Percentiles rank a stretch among this genome's conserved stretches.
phyloP scores from a whole-genome alignment of 2,329 filamentous ascomycete species.

The Mariannaea sp. region DNA sequence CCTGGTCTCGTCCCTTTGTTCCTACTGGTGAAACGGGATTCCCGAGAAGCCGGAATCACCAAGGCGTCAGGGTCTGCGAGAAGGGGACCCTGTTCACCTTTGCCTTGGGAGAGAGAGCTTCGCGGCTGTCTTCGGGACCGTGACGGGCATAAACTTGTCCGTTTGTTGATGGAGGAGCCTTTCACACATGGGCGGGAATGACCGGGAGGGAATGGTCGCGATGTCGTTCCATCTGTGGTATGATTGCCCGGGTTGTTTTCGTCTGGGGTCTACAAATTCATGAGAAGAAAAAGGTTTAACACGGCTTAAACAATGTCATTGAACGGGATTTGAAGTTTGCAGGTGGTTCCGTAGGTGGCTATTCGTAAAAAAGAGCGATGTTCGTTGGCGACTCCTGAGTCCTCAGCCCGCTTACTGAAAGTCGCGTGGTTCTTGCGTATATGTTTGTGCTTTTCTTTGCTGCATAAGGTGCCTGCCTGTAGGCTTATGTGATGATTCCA shows the following conservation, averaged over 20 bases:
- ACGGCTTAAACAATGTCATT: not conserved
- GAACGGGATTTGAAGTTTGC: conserved; percentile 1
- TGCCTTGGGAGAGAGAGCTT: not conserved
- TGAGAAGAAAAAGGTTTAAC: not conserved
- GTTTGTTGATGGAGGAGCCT: conserved; percentile 7
- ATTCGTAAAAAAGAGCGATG: no score
- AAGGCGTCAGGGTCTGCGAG: not conserved
- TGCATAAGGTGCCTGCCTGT: no score
- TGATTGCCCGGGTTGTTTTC: conserved; percentile 19
- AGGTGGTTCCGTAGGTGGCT: not conserved
- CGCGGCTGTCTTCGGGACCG: not conserved
- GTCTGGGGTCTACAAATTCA: conserved; percentile 10
- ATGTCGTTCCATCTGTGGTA: conserved; percentile 21
- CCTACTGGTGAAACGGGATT: conserved; percentile 5
- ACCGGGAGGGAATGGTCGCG: conserved; percentile 5
- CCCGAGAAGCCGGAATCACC: not conserved
- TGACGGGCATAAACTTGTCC: not conserved
- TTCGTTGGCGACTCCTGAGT: not conserved
- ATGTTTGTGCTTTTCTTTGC: not conserved
- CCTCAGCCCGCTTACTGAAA: not conserved
- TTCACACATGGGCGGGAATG: conserved; percentile 6
- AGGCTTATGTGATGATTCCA: not conserved
- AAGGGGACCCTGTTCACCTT: not conserved
- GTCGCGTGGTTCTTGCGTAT: conserved; percentile 4
- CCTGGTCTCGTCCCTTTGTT: not conserved